Base-by-base conservation (phyloP, 2,329 filamentous ascomycete genomes). In the Fusarium subtropicale region DNA sequence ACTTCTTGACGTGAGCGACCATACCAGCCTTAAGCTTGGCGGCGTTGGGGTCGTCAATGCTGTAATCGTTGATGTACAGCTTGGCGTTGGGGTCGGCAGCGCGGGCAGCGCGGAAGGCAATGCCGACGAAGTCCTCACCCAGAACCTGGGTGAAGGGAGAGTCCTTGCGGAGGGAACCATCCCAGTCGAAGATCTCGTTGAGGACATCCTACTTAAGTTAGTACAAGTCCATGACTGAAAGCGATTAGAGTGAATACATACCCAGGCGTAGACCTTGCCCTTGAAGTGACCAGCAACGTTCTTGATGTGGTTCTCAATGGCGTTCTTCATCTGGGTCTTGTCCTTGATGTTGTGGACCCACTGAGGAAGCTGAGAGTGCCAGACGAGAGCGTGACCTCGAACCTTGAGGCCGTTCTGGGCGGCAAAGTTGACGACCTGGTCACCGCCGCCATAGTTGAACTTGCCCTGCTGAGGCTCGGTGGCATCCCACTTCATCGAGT, bases 21-120 rank as follows among this genome's bases (percentile, higher is more conserved):
- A 91, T 87, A 47, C 83, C 83, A 3, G 33, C 34, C 24, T 71
- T 79, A 73, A 91, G 87, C 82, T 93, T 93, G 69, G 84, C 80
- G 74, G 85, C 85, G 67, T 71, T 83, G 26, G 88, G 84, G 51
- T 79, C 81, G 80, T 91, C 90, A 54, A 91, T 85, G 80, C 91
- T 91, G 80, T 85, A 88, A 77, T 93, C 91, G 79, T 93, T 94
- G 80, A 93, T 91, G 82, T 92, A 94, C 42, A 93, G 83, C 80
- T 90, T 90, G 7, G 88, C 90, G 61, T 79, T 75, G 6, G 91
- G 89, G 77, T 93, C 91, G 67, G 89, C 90, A 13, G 83, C 83
- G 54, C 87, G 85, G 24, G 91, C 91, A 10, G 91, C 87, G 48
- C 86, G 83, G 80, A 93, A 93, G 39, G 91, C 91, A 72, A 91